Conservation (phyloP, 192 early-diverging fungal species). For the Mortierella claussenii region DNA sequence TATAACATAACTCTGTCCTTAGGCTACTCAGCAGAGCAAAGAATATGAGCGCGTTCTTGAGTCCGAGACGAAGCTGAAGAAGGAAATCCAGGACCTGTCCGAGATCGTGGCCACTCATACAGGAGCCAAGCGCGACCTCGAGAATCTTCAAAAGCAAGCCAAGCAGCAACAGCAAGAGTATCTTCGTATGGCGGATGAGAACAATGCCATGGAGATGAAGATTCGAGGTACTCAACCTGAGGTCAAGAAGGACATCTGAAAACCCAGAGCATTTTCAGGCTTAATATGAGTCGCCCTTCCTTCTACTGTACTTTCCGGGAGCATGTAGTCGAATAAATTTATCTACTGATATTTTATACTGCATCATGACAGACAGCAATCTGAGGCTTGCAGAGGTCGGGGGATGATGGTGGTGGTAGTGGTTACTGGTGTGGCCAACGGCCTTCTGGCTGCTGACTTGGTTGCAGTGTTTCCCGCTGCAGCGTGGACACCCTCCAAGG, state of each 20-base stretch:
- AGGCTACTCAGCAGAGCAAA: constrained; percentile 55
- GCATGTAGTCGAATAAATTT: neutral
- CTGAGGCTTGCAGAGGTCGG: too few relatives aligned
- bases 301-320: neutral
- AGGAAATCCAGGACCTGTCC: constrained; percentile 41
- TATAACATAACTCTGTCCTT: neutral
- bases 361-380: too few relatives aligned
- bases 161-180: constrained; percentile 55
- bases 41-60: constrained; percentile 45
- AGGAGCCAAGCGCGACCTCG: constrained; percentile 45
- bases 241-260: constrained; percentile 53
- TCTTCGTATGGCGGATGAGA: constrained; percentile 51
- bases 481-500: neutral
- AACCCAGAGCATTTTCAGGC: too few relatives aligned
- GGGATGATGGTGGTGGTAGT: too few relatives aligned
- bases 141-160: constrained; percentile 59
- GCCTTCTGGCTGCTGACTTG: too few relatives aligned
- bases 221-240: constrained; percentile 24
- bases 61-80: constrained; percentile 46
- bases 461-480: neutral
- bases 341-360: neutral
- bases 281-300: neutral
- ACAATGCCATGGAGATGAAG: constrained; percentile 48
- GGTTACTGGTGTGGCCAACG: too few relatives aligned
- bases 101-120: constrained; percentile 36